A percentile compares a stretch with the other conserved stretches of the same genome.
Conservation (phyloP, 805 yeast genomes). For the Spathaspora girioi region DNA sequence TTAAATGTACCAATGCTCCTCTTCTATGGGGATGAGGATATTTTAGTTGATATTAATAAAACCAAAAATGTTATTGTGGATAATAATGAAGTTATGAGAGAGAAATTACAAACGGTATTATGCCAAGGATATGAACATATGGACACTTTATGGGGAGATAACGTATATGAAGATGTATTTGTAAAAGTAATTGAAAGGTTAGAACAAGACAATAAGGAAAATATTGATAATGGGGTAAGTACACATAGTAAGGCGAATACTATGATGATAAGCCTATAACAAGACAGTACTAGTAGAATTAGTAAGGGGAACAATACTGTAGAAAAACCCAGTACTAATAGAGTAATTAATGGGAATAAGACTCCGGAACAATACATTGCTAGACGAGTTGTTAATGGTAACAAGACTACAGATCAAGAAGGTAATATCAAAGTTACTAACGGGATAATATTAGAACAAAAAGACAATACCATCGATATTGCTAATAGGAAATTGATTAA, state of each 20-base stretch:
- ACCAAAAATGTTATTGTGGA: constrained; percentile 19
- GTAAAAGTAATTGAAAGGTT: constrained; percentile 12
- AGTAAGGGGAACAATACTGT: neutral
- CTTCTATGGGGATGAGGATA: constrained; percentile 26
- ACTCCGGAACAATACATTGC: no score
- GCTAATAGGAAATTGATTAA: neutral
- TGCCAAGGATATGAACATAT: constrained; percentile 28
- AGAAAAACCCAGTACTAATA: no score
- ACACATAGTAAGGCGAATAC: no score
- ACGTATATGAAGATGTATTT: constrained; percentile 24
- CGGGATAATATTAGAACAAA: no score
- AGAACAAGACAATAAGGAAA: constrained; percentile 2
- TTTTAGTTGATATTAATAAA: constrained; percentile 24
- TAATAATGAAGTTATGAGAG: constrained; percentile 20
- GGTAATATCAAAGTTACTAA: neutral
- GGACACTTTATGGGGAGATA: constrained; percentile 29
- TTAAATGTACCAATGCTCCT: constrained; percentile 24
- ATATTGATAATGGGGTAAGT: neutral
- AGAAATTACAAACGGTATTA: constrained; percentile 15
- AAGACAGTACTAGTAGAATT: neutral
- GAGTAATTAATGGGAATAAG: no score
- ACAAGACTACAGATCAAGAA: neutral
- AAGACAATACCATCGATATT: no score
- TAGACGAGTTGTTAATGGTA: no score
- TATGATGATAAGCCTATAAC: no score